A percentile compares a stretch with the other conserved stretches of the same genome.
phyloP scores from a whole-genome alignment of 768 basidiomycete genomes.

The Clavulina sp. region DNA sequence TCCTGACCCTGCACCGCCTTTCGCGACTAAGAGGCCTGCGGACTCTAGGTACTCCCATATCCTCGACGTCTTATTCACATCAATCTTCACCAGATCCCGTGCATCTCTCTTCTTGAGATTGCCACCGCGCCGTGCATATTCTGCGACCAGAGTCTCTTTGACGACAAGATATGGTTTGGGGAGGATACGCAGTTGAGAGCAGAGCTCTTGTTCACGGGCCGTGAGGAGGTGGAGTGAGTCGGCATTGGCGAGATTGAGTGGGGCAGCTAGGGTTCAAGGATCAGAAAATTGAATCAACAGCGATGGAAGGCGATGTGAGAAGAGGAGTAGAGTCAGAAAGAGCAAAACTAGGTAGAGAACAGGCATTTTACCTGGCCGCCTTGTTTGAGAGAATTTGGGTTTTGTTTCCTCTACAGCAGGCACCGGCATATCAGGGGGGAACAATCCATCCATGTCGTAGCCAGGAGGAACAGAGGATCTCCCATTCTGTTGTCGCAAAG shows the following conservation, averaged over 20 bases:
- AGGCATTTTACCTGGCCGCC: no score
- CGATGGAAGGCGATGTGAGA: no score
- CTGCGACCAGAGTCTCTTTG: conserved; percentile 86
- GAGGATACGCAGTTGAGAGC: conserved; percentile 75
- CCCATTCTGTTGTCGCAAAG: no score
- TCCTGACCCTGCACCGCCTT: background rate
- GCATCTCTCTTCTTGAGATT: conserved; percentile 79
- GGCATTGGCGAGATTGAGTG: conserved; percentile 82
- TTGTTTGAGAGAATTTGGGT: no score
- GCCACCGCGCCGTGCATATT: conserved; percentile 79
- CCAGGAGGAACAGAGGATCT: no score
- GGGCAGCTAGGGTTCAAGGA: conserved; percentile 18
- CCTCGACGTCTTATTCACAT: conserved; percentile 79
- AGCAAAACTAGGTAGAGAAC: no score
- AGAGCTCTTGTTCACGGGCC: conserved; percentile 70
- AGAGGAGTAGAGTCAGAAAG: no score
- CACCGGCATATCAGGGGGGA: no score
- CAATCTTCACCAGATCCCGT: conserved; percentile 78
- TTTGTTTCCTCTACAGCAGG: no score
- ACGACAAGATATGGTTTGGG: conserved; percentile 92
- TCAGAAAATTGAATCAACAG: no score
- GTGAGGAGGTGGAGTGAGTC: conserved; percentile 82
- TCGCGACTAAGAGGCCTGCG: conserved; percentile 31
- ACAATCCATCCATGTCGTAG: no score
- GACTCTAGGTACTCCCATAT: conserved; percentile 90